Evolutionary conservation across 805 yeast species (phyloP).

Genomic region (Starmerella potacharoeniae): DNA sequence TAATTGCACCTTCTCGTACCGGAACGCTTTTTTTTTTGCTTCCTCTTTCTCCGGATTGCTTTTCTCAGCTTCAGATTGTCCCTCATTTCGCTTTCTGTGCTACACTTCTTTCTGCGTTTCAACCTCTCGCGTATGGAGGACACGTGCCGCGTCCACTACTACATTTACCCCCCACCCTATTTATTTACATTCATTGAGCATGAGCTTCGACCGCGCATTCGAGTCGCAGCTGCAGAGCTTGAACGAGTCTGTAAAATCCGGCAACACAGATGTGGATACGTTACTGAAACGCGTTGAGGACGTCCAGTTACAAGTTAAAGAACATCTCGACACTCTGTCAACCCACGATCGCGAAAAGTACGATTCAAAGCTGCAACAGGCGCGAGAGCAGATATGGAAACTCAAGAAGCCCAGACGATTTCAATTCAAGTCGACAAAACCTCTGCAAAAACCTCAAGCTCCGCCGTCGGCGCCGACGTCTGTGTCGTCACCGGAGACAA

Average conservation of each 20-base stretch:
- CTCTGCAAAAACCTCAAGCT: not conserved
- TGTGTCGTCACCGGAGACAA: not conserved
- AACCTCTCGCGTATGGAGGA: too few relatives aligned
- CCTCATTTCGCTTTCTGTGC: too few relatives aligned
- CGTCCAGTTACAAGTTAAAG: not conserved
- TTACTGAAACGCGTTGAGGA: not conserved
- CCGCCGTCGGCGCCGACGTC: not conserved
- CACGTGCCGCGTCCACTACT: too few relatives aligned
- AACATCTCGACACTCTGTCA: not conserved
- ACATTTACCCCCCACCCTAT: too few relatives aligned
- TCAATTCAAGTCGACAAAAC: conserved; percentile 6
- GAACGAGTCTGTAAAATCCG: not conserved
- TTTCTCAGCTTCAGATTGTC: too few relatives aligned
- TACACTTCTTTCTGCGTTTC: too few relatives aligned
- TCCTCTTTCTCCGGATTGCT: too few relatives aligned
- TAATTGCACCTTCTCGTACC: too few relatives aligned
- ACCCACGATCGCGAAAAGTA: conserved; percentile 8
- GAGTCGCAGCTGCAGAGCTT: not conserved
- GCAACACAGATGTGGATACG: not conserved
- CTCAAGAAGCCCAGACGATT: conserved; percentile 6
- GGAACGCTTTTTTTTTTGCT: too few relatives aligned
- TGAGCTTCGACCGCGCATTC: not conserved
- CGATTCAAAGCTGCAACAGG: conserved; percentile 1
- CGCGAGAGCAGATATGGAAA: conserved; percentile 4
- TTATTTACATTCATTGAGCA: not conserved